These are phyloP conservation scores for Colletotrichum nymphaeae DNA, from an alignment of 2,329 filamentous ascomycete species.

Conservation along the genomic window DNA sequence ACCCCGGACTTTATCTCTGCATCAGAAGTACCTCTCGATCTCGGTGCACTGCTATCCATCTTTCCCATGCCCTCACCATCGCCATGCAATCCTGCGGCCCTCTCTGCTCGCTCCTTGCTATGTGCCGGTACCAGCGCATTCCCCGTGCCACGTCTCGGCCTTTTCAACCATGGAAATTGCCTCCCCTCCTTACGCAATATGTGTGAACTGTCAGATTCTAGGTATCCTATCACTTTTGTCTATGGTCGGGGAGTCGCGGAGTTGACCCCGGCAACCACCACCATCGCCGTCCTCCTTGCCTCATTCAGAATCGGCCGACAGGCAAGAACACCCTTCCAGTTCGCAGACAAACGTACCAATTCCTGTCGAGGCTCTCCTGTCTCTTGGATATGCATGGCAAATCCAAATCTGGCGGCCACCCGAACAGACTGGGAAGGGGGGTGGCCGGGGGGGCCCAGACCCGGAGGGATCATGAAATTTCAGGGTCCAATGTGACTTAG, in stretches of 20 bases:
- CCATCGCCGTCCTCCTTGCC: not conserved
- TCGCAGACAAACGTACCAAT: not conserved
- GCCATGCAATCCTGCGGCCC: conserved; percentile 7
- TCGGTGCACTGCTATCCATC: conserved; percentile 1
- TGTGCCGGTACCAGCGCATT: too few species aligned
- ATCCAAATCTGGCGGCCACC: conserved; percentile 15
- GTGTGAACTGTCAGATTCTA: not conserved
- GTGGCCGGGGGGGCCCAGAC: not conserved
- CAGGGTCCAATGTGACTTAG: conserved; percentile 23
- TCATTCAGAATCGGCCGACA: not conserved
- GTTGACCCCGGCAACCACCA: conserved; percentile 3
- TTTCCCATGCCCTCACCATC: conserved; percentile 28
- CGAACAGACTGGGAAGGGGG: not conserved
- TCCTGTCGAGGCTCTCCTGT: not conserved
- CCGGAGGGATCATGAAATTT: conserved; percentile 16
- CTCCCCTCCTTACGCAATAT: not conserved
- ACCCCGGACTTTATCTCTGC: conserved; percentile 27
- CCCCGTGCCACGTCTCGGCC: not conserved
- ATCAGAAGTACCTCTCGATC: conserved; percentile 29
- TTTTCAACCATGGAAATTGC: not conserved
- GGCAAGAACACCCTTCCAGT: not conserved
- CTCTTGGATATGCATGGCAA: conserved; percentile 11
- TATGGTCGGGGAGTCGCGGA: not conserved
- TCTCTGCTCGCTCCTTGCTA: not conserved
- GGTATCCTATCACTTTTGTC: not conserved